Conservation (phyloP, 352 stramenopile genomes). For the Globisporangium canariense region DNA sequence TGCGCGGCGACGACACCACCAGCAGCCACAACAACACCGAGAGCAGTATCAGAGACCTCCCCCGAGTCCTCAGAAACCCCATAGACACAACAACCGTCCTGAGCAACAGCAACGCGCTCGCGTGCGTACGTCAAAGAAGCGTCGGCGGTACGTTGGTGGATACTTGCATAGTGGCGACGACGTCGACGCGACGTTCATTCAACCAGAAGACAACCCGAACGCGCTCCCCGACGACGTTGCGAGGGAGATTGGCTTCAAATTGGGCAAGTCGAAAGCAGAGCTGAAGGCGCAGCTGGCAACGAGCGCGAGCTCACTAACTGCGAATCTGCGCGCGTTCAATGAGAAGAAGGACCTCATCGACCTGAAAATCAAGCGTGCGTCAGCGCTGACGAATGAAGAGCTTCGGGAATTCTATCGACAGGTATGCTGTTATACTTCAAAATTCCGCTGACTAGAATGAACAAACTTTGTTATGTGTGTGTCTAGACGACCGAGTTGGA, state of each 20-base stretch:
- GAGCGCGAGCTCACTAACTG: slow-evolving; percentile 31
- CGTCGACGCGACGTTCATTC: slow-evolving; percentile 70
- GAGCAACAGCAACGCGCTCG: slow-evolving; percentile 19
- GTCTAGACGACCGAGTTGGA: slow-evolving; percentile 36
- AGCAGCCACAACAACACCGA: neutral
- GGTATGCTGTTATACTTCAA: slow-evolving; percentile 1
- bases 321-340: slow-evolving; percentile 34
- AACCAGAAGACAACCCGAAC: slow-evolving; percentile 74
- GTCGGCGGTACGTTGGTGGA: slow-evolving; percentile 60
- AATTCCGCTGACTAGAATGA: neutral
- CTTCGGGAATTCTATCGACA: slow-evolving; percentile 17
- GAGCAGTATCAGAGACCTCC: neutral
- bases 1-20: neutral
- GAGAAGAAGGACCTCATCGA: slow-evolving; percentile 19
- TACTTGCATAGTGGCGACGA: slow-evolving; percentile 60
- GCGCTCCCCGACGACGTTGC: slow-evolving; percentile 76
- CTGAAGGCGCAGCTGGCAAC: slow-evolving; percentile 30
- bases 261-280: slow-evolving; percentile 39
- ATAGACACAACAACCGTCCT: neutral
- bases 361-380: slow-evolving; percentile 13
- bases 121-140: slow-evolving; percentile 20
- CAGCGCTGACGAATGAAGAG: slow-evolving; percentile 14
- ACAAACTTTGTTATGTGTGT: neutral
- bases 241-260: slow-evolving; percentile 48
- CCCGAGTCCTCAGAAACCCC: neutral